phyloP scores from a whole-genome alignment of 2,329 filamentous ascomycete species.

The Periconia digitata region DNA sequence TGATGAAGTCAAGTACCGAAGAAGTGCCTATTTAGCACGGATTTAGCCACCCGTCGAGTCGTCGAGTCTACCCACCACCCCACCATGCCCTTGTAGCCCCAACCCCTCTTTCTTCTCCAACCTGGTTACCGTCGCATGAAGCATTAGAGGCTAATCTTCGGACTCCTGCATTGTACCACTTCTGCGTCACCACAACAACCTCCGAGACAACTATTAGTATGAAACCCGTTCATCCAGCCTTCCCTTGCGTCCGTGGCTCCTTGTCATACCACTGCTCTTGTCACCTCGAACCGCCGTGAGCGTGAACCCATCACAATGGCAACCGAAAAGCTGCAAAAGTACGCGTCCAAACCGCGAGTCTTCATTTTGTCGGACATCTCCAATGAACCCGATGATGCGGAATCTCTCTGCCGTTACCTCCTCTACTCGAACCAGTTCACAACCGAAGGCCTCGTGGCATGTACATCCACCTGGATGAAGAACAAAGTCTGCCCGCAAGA shows the following conservation, averaged over 20 bases:
- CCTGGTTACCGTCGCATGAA: neutral
- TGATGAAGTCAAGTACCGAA: neutral
- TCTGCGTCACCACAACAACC: neutral
- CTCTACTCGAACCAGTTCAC: conserved; percentile 43
- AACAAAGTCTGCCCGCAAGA: conserved; percentile 36
- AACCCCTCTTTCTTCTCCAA: neutral
- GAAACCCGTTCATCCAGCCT: neutral
- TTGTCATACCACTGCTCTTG: neutral
- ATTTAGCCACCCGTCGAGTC: neutral
- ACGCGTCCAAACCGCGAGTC: conserved; percentile 40
- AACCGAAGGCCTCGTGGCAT: conserved; percentile 43
- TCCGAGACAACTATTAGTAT: neutral
- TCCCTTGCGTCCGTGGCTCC: neutral
- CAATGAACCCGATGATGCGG: conserved; percentile 44
- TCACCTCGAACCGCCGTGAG: neutral
- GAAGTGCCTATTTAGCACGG: neutral
- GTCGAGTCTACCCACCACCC: too few species aligned
- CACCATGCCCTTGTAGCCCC: too few species aligned
- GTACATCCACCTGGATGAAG: conserved; percentile 45
- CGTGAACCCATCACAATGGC: conserved; percentile 20
- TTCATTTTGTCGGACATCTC: conserved; percentile 45
- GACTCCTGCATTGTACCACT: neutral
- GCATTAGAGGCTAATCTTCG: neutral
- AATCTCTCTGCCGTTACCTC: conserved; percentile 42
- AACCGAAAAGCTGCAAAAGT: conserved; percentile 27